A percentile compares a stretch with the other conserved stretches of the same genome.
phyloP scores from a whole-genome alignment of 1,284 basidiomycete species.

The Laetiporus sulphureus region DNA sequence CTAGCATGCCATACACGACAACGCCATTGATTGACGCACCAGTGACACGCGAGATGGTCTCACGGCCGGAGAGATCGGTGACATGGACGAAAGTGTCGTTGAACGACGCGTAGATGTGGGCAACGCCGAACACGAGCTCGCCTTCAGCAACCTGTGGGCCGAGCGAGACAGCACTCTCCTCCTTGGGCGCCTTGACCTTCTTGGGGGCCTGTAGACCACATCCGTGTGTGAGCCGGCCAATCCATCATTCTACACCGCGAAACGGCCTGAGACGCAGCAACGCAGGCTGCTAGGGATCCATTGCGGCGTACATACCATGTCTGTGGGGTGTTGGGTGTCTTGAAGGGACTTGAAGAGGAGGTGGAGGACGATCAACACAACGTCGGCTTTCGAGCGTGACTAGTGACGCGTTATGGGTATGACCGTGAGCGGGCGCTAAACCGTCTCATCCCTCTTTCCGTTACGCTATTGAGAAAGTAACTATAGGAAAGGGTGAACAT shows the following conservation, averaged over 20 bases:
- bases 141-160: constrained; percentile 94
- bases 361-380: constrained; percentile 3
- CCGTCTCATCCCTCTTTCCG: too few relatives aligned
- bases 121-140: constrained; percentile 93
- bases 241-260: constrained; percentile 6
- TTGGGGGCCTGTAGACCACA: constrained; percentile 60
- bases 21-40: constrained; percentile 42
- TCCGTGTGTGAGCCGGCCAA: constrained; percentile 36
- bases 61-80: constrained; percentile 98
- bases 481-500: too few relatives aligned
- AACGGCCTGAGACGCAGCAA: neutral
- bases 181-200: constrained; percentile 72
- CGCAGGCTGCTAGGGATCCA: neutral
- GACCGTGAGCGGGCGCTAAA: too few relatives aligned
- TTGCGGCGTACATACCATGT: constrained; percentile 21
- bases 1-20: neutral
- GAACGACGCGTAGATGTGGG: constrained; percentile 97
- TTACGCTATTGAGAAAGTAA: too few relatives aligned
- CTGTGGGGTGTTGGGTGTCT: constrained; percentile 15
- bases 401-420: neutral
- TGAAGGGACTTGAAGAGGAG: constrained; percentile 9
- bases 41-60: constrained; percentile 98
- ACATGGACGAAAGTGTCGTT: constrained; percentile 99
- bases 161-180: constrained; percentile 80
- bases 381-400: too few relatives aligned